Conservation (phyloP, 495 filamentous ascomycete genomes). For the Bryoglossum gracile region DNA sequence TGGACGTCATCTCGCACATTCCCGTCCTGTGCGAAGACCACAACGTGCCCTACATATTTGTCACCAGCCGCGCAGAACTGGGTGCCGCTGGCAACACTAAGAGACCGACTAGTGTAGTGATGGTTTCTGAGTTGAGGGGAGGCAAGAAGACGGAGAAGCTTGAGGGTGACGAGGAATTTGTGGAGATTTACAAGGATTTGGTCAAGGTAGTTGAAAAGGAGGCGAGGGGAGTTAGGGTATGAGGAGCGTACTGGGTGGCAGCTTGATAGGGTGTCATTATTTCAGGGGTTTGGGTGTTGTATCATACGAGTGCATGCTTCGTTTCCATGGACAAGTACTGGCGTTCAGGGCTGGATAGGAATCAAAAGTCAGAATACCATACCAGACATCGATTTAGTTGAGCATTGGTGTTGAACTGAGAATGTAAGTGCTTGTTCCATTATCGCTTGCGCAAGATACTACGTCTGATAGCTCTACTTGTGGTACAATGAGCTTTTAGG, state of each 20-base stretch:
- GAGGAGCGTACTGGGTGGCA: neutral
- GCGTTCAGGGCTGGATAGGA: neutral
- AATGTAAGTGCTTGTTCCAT: too few species aligned
- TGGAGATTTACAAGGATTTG: slow-evolving; percentile 63
- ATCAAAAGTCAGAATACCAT: too few species aligned
- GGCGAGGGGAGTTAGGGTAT: slow-evolving; percentile 32
- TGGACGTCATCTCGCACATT: slow-evolving; percentile 96
- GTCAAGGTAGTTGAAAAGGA: slow-evolving; percentile 70
- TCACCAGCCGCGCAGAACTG: slow-evolving; percentile 79
- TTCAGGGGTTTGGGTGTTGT: neutral
- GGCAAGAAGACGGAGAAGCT: slow-evolving; percentile 51
- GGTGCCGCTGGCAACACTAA: slow-evolving; percentile 88
- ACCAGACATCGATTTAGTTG: too few species aligned
- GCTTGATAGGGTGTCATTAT: neutral
- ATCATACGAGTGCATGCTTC: neutral
- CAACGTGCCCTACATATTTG: slow-evolving; percentile 88
- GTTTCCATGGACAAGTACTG: neutral
- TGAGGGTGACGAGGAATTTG: slow-evolving; percentile 57
- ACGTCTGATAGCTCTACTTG: too few species aligned
- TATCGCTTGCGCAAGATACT: too few species aligned
- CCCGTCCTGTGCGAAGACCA: slow-evolving; percentile 97
- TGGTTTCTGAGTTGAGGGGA: slow-evolving; percentile 57
- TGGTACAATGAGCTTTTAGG: too few species aligned
- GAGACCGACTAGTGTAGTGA: slow-evolving; percentile 88
- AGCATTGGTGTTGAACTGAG: too few species aligned